Evolutionary conservation across 768 basidiomycete genomes (phyloP).

Genomic region (Tylopilus subfusipes): DNA sequence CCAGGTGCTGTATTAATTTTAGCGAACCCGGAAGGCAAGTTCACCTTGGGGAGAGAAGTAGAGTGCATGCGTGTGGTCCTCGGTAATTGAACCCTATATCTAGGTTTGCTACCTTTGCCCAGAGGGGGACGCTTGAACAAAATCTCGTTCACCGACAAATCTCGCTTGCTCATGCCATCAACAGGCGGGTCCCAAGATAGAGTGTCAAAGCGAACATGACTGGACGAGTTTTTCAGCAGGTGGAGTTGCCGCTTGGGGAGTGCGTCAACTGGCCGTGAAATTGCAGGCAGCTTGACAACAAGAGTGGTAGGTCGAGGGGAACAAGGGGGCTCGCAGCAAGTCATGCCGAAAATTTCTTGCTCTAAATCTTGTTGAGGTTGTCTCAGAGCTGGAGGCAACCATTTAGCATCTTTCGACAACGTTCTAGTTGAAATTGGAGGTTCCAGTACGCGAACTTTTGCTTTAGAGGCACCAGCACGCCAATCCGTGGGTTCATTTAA

Average conservation of each 20-base stretch:
- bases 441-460: conserved; percentile 20
- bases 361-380: conserved; percentile 35
- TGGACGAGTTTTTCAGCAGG: conserved; percentile 37
- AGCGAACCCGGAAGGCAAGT: conserved; percentile 33
- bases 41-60: conserved; percentile 34
- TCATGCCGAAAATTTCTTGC: conserved; percentile 44
- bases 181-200: conserved; percentile 71
- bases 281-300: conserved; percentile 47
- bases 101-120: conserved; percentile 31
- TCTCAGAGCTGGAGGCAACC: conserved; percentile 57
- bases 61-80: conserved; percentile 4
- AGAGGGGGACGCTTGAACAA: conserved; percentile 49
- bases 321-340: conserved; percentile 45
- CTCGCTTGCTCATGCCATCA: conserved; percentile 57
- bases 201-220: conserved; percentile 55
- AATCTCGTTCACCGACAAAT: conserved; percentile 61
- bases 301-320: conserved; percentile 43
- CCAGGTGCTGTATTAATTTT: conserved; percentile 14
- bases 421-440: conserved; percentile 11
- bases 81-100: conserved; percentile 39
- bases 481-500: conserved; percentile 21
- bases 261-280: conserved; percentile 40
- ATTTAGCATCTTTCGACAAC: conserved; percentile 41
- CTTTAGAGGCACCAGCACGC: conserved; percentile 21
- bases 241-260: conserved; percentile 48